Evolutionary conservation across 768 basidiomycete genomes (phyloP), one percentile per base, ranked within the genome.

Genomic region (Termitomyces sp.): DNA sequence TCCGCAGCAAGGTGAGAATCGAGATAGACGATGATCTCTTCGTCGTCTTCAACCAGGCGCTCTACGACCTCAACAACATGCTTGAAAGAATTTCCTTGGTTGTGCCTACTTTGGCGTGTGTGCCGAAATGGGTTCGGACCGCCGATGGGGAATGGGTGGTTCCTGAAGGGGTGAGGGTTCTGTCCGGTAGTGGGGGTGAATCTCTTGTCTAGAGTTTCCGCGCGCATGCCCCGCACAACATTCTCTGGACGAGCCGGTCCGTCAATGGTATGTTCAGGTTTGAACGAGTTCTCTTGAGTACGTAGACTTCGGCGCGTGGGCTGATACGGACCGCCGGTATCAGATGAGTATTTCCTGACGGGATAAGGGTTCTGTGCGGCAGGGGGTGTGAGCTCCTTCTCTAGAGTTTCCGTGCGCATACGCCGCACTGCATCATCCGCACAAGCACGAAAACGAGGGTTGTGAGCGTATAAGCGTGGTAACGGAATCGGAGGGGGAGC

Each of bases 1-100:
- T 27, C 27, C 16, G 5, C 21, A 27, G 23, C 17, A n/a, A 34
- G 35, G n/a, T 37, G 34, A 37, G 49, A 50, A 17, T 32, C 16
- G 8, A 49, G 14, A 27, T 49, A 54, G n/a, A 49, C 25, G 19
- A 53, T 48, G 28, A 44, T 52, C 2, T 59, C 59, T 16, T 56
- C 51, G 3, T 56, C 48, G 19, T 51, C 51, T 3, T 51, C 43
- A 14, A 59, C 10, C 6, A 55, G 58, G 23, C 23, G 47, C 27
- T 55, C 49, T 8, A 59, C 8, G 37, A 25, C 19, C 2, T 3
- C 6, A 3, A 59, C 43, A 14, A 55, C n/a, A 17, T 30, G 23
- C 30, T 7, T 32, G 12, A 30, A 9, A 7, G 30, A 12, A 6
- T 30, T 19, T 14, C 21, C 46, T 8, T 27, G 49, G 10, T 46